A percentile compares a stretch with the other conserved stretches of the same genome.
phyloP scores from a whole-genome alignment of 2,329 filamentous ascomycete genomes.

The Catunica adiposa region DNA sequence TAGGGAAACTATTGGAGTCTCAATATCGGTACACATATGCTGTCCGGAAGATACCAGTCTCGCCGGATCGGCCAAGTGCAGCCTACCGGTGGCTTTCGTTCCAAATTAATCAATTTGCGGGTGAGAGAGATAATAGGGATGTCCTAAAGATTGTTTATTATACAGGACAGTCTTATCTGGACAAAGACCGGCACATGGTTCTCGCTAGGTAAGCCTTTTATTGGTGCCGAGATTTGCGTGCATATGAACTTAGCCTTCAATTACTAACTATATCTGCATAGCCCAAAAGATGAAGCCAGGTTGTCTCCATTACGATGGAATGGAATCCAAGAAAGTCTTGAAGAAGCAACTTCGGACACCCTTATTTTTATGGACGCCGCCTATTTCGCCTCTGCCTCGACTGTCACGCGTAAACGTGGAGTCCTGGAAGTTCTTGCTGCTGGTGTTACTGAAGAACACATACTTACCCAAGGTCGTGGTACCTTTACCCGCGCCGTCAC shows the following conservation, averaged over 20 bases:
- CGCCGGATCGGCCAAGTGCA: constrained; percentile 30
- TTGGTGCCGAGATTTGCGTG: not conserved
- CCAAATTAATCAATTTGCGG: constrained; percentile 35
- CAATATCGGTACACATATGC: constrained; percentile 36
- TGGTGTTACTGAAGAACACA: constrained; percentile 36
- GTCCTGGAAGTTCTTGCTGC: constrained; percentile 41
- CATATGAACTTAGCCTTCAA: not conserved
- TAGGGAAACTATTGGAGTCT: constrained; percentile 34
- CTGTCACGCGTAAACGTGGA: constrained; percentile 32
- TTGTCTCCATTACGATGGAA: constrained; percentile 37
- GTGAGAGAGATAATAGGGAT: constrained; percentile 36
- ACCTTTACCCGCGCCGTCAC: constrained; percentile 35
- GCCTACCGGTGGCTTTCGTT: constrained; percentile 38
- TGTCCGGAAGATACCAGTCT: constrained; percentile 33
- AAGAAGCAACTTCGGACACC: constrained; percentile 38
- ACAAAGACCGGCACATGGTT: constrained; percentile 40
- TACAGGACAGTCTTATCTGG: constrained; percentile 36
- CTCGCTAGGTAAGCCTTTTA: constrained; percentile 32
- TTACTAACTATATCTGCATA: too few relatives aligned
- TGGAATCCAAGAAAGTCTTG: constrained; percentile 38
- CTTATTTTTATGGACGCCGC: constrained; percentile 43
- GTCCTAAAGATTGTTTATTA: constrained; percentile 44
- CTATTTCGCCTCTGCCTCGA: constrained; percentile 38
- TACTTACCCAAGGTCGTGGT: constrained; percentile 30
- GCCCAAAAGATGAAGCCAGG: not conserved